Evolutionary conservation across 306 rosid species (phyloP), one percentile per base, ranked within the genome.

Genomic region (Leucaena leucocephala): DNA sequence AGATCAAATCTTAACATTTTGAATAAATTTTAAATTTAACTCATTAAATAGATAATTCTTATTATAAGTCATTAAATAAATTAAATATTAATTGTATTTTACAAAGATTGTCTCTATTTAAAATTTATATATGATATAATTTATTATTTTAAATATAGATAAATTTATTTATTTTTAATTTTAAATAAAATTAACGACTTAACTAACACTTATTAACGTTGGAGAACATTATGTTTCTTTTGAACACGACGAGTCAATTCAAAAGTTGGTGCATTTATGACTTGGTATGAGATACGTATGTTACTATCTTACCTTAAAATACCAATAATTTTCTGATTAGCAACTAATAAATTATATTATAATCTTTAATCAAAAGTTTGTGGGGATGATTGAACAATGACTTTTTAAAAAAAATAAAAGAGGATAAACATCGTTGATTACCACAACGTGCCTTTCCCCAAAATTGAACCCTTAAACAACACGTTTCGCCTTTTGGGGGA

Each of bases 371-470:
- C 3, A 35, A 16, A 35, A 16, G 5, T 1, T 27, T 6, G 40
- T 42, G 42, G 57, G 55, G 57, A 62, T 72, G 78, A 79, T 64
- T 72, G 59, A 52, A 40, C 43, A 11, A 63, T 57, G 68, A 50
- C 49, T 63, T 48, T 16, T 4, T 34, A 7, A 16, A 57, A 27
- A 27, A 27, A 27, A 27, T 27, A 57, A 36, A 58, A 44, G 17
- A 27, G 38, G 27, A 9, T 43, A 43, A 14, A 71, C 66, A 63
- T 39, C 5, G 74, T 71, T 72, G 21, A 52, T 52, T 52, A 52
- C 58, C 19, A 17, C 22, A 52, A 63, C 54, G 57, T 49, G 65
- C 21, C 7, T 7, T 62, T 63, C 65, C 45, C 39, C 44, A 7
- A 17, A 72, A 55, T 40, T 42, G 14, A 54, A 66, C 33, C 11